Evolutionary conservation across 305 asterid species (phyloP).

Genomic region (Vinca major): DNA sequence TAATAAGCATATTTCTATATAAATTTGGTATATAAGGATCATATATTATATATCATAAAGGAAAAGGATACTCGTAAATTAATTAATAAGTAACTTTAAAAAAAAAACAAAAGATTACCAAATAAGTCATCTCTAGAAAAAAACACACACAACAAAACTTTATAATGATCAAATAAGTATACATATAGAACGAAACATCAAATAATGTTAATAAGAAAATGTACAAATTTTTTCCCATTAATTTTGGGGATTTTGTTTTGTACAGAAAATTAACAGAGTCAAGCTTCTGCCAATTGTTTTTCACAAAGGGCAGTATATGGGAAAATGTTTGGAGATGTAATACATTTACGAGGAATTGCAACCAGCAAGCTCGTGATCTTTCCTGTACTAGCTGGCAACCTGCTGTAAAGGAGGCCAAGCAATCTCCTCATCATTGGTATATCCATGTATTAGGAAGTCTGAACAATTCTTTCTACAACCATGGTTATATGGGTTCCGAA

Average conservation of each 20-base stretch:
- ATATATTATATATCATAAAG: too few relatives aligned
- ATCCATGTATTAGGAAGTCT: slow-evolving; percentile 68
- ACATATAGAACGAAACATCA: not conserved
- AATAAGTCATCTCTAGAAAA: not conserved
- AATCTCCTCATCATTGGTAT: slow-evolving; percentile 70
- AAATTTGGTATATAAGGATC: too few relatives aligned
- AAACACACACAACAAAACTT: too few relatives aligned
- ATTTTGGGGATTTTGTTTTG: not conserved
- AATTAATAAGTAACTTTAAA: too few relatives aligned
- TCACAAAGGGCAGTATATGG: not conserved
- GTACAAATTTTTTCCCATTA: not conserved
- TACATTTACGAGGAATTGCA: slow-evolving; percentile 2
- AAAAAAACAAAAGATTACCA: too few relatives aligned
- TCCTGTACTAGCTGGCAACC: slow-evolving; percentile 33
- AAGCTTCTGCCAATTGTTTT: not conserved
- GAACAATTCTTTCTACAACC: slow-evolving; percentile 85
- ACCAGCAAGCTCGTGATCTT: not conserved
- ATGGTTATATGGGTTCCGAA: slow-evolving; percentile 83
- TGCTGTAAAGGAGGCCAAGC: slow-evolving; percentile 89
- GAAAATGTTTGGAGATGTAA: not conserved
- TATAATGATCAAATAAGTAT: not conserved
- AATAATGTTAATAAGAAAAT: not conserved
- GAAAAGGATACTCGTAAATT: too few relatives aligned
- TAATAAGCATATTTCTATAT: too few relatives aligned
- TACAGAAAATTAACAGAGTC: not conserved